Base-by-base conservation (phyloP, 2,329 filamentous ascomycete species). In the Cryoendolithus antarcticus region DNA sequence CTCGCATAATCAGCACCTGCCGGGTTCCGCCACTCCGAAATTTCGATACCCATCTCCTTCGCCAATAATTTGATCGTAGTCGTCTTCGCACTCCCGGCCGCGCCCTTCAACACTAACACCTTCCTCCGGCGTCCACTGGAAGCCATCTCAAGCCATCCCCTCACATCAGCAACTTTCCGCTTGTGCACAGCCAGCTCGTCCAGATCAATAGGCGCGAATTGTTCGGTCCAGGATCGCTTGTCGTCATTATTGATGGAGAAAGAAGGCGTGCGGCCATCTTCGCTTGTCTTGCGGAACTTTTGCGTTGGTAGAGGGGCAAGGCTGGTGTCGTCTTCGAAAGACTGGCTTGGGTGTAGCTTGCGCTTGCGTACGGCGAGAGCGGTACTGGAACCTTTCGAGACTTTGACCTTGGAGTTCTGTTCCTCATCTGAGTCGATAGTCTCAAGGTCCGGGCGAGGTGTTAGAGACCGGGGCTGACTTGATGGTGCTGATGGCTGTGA, bases 111-210 rank as follows among this genome's bases (percentile, higher is more conserved):
- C 21, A 98, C 70, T 4, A 60, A 42, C 1, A 57, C 48, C 29
- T 51, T 56, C 19, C 52, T 49, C 13, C 52, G 53, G 38, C 44
- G 48, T 32, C 84, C 82, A 19, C 62, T 59, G 45, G 86, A 72
- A 11, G 86, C 83, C 54, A 80, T 75, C 32, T 82, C 75, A 28
- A 98, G 65, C 88, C 91, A 96, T 42, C 65, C 70, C 42, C 78
- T 75, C 34, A 96, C 88, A 62, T 96, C 88, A 2, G 75, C 64
- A 4, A 96, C 83, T 60, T 98, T 98, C 52, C 76, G 91, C 66
- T 93, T 95, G 60, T 98, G 88, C 11, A 98, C 89, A 0, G 82
- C 89, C 34, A 98, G 67, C 62, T 96, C 89, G 10, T 86, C 78
- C 9, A 95, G 59, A 49, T 74, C 81, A 2, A 59, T 53, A 0